phyloP scores from a whole-genome alignment of 2,329 filamentous ascomycete species.

The Aspergillus pseudotamarii region DNA sequence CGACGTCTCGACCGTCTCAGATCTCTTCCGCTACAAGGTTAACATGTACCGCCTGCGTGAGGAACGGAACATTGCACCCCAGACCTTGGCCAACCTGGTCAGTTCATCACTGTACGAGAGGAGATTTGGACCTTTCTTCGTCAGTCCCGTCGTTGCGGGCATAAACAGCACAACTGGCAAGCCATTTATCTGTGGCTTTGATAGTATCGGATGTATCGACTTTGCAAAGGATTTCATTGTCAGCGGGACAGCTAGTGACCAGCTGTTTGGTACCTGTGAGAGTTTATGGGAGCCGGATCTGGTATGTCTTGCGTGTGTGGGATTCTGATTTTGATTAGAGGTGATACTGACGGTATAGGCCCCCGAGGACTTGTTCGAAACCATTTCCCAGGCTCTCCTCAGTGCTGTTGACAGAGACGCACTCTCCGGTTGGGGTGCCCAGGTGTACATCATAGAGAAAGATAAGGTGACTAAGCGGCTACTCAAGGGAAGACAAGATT shows the following conservation, averaged over 20 bases:
- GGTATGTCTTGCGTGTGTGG: conserved; percentile 57
- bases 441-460: conserved; percentile 99
- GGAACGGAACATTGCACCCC: conserved; percentile 92
- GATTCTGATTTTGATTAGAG: not conserved
- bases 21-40: conserved; percentile 99
- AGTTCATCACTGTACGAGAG: conserved; percentile 89
- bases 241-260: conserved; percentile 91
- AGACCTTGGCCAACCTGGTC: conserved; percentile 96
- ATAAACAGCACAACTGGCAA: conserved; percentile 91
- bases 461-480: conserved; percentile 99
- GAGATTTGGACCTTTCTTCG: conserved; percentile 95
- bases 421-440: conserved; percentile 94
- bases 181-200: conserved; percentile 98
- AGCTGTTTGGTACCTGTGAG: conserved; percentile 98
- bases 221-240: conserved; percentile 99
- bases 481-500: conserved; percentile 96
- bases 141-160: conserved; percentile 90
- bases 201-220: conserved; percentile 98
- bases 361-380: conserved; percentile 96
- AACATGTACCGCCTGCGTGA: conserved; percentile 99
- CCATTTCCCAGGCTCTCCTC: conserved; percentile 90
- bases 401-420: conserved; percentile 97
- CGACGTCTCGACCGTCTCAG: conserved; percentile 89
- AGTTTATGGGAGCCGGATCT: conserved; percentile 96
- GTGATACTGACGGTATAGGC: conserved; percentile 53